These are phyloP conservation scores for Aureobasidium sp. DNA, from an alignment of 2,329 filamentous ascomycete genomes.

Conservation along the genomic window DNA sequence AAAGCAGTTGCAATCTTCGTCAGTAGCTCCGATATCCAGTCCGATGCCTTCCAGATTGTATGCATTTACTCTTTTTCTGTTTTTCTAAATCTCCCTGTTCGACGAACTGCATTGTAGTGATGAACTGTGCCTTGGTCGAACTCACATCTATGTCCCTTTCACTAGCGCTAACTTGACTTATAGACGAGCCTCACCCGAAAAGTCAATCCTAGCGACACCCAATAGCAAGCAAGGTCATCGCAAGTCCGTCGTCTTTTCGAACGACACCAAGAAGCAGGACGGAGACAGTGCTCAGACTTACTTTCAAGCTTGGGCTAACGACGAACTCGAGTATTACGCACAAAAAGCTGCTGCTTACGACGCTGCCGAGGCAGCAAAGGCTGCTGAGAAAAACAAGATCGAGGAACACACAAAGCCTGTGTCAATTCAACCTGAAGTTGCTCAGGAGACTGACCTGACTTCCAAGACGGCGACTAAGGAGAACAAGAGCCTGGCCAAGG, in stretches of 20 bases:
- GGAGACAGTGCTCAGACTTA: constrained; percentile 47
- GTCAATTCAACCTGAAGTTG: not conserved
- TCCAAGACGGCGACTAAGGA: constrained; percentile 10
- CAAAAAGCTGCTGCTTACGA: constrained; percentile 16
- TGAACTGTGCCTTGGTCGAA: not conserved
- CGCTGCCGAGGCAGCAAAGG: constrained; percentile 24
- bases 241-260: constrained; percentile 59
- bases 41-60: constrained; percentile 3
- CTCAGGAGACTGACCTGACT: not conserved
- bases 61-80: not conserved
- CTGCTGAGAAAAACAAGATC: constrained; percentile 4
- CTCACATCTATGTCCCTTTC: not conserved
- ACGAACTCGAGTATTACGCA: constrained; percentile 17
- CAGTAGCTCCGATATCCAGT: constrained; percentile 12
- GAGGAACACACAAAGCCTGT: not conserved
- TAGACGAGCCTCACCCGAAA: constrained; percentile 11
- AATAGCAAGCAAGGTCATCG: constrained; percentile 25
- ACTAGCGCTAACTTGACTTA: not conserved
- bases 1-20: not conserved
- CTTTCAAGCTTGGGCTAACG: constrained; percentile 45
- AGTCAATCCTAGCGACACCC: constrained; percentile 3
- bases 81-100: not conserved
- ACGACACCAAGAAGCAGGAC: constrained; percentile 54
- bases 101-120: not conserved
- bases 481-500: constrained; percentile 27